A percentile compares a stretch with the other conserved stretches of the same genome.
These are phyloP conservation scores for Aphanomyces invadans DNA, from an alignment of 352 stramenopile genomes.

Conservation along the genomic window DNA sequence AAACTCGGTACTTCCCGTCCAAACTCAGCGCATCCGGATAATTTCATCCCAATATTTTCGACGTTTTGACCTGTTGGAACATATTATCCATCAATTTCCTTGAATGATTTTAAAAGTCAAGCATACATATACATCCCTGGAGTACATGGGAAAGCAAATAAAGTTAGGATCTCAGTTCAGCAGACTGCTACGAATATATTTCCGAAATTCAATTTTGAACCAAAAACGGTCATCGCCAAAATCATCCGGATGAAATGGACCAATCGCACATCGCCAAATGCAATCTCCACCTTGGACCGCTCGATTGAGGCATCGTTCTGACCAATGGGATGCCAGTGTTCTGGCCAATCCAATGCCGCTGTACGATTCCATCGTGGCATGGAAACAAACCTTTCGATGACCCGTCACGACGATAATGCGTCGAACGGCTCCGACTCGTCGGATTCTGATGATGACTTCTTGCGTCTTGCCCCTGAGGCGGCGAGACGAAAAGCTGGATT, in stretches of 20 bases:
- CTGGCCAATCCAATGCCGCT: slow-evolving; percentile 12
- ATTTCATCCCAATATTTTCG: too few relatives aligned
- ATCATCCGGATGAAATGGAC: slow-evolving; percentile 3
- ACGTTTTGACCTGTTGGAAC: too few relatives aligned
- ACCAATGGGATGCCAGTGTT: slow-evolving; percentile 4
- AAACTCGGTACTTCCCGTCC: background rate
- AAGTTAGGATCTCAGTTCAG: too few relatives aligned
- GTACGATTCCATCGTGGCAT: too few relatives aligned
- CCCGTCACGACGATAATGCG: background rate
- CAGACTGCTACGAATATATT: too few relatives aligned
- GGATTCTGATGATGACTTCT: slow-evolving; percentile 23
- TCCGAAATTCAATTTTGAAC: too few relatives aligned
- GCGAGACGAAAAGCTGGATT: slow-evolving; percentile 17
- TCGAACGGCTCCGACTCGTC: slow-evolving; percentile 10
- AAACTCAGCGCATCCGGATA: background rate
- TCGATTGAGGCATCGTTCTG: background rate
- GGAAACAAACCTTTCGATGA: background rate
- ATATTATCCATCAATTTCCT: too few relatives aligned
- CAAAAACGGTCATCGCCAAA: too few relatives aligned
- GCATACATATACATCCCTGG: too few relatives aligned
- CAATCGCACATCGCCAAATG: background rate
- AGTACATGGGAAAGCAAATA: too few relatives aligned
- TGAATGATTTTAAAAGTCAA: too few relatives aligned
- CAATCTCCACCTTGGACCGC: background rate
- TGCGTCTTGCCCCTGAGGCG: slow-evolving; percentile 17